These are phyloP conservation scores for Botrytis fabae DNA, from an alignment of 2,329 filamentous ascomycete species.

Conservation along the genomic window DNA sequence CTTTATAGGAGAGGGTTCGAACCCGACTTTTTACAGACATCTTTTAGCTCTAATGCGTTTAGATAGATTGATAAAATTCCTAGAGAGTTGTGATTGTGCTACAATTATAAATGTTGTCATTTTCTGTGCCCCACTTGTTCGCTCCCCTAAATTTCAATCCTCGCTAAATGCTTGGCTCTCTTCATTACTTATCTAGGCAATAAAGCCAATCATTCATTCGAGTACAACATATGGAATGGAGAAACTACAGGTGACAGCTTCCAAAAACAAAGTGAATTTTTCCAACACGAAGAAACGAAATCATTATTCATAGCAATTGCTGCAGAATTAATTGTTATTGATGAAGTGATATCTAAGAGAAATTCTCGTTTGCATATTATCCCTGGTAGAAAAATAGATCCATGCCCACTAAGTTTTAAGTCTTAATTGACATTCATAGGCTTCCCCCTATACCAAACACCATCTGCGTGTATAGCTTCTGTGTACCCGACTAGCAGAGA, in stretches of 20 bases:
- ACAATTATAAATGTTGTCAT: background rate
- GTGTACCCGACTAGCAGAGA: background rate
- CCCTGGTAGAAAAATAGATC: accelerated
- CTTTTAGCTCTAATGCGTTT: accelerated
- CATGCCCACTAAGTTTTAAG: background rate
- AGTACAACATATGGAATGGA: background rate
- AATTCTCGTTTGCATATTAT: background rate
- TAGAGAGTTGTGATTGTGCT: background rate
- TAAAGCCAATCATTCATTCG: background rate
- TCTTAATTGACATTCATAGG: background rate
- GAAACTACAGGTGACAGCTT: background rate
- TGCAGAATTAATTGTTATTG: background rate
- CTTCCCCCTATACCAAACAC: background rate
- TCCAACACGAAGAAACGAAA: too few relatives aligned
- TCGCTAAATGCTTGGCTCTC: background rate
- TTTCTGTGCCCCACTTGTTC: background rate
- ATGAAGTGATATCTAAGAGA: background rate
- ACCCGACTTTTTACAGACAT: accelerated
- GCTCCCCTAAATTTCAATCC: background rate
- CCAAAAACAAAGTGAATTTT: too few relatives aligned
- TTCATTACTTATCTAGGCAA: too few relatives aligned
- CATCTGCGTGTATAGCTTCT: too few relatives aligned
- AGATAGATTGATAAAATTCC: background rate
- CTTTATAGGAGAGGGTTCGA: background rate
- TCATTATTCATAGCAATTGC: background rate